phyloP scores from a whole-genome alignment of 2,329 filamentous ascomycete genomes.

The Conoideocrella luteorostrata region DNA sequence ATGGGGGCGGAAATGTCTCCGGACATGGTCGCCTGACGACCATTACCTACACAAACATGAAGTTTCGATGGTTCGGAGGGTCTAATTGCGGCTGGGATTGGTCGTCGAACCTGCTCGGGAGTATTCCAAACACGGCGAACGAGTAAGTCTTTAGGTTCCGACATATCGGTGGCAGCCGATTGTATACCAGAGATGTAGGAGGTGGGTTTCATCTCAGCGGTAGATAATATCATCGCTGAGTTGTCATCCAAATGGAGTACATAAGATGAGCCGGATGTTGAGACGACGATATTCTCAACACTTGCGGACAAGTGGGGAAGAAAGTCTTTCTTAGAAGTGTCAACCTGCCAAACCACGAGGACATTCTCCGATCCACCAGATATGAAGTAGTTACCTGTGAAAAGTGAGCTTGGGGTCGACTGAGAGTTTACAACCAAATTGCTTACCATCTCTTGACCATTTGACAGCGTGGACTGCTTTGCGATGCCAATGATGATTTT shows the following conservation, averaged over 20 bases:
- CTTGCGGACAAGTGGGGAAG: constrained; percentile 85
- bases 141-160: constrained; percentile 44
- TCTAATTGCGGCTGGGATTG: constrained; percentile 56
- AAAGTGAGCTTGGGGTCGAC: constrained; percentile 21
- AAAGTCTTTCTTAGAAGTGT: constrained; percentile 74
- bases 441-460: constrained; percentile 82
- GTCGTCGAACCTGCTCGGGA: constrained; percentile 36
- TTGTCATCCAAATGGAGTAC: constrained; percentile 85
- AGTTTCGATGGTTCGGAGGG: constrained; percentile 58
- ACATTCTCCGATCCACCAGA: constrained; percentile 89
- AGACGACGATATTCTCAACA: constrained; percentile 80
- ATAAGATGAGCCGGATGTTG: constrained; percentile 72
- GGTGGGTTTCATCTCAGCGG: constrained; percentile 78
- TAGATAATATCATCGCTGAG: constrained; percentile 83
- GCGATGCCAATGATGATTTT: constrained; percentile 86
- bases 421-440: background rate
- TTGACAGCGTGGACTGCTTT: constrained; percentile 76
- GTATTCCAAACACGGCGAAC: constrained; percentile 46
- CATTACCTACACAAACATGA: constrained; percentile 60
- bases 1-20: constrained; percentile 46
- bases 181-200: constrained; percentile 82
- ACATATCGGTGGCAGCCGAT: constrained; percentile 45
- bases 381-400: constrained; percentile 78
- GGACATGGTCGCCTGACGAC: constrained; percentile 50
- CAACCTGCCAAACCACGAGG: constrained; percentile 87